Evolutionary conservation across 305 asterid genomes (phyloP).

Genomic region (Fraxinus baroniana): DNA sequence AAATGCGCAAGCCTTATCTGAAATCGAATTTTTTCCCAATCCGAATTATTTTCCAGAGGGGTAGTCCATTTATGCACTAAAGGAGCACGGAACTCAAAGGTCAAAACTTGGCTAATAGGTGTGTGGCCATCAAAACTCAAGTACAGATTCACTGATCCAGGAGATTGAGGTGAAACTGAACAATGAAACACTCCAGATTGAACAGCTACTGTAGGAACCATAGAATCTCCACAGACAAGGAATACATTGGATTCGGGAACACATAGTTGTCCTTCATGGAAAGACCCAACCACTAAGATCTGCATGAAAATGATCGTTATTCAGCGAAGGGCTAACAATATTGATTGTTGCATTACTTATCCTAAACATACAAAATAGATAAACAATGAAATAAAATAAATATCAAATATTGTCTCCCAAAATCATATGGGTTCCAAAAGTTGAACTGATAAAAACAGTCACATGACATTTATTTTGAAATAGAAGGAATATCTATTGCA

Average conservation of each 20-base stretch:
- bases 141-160: conserved; percentile 63
- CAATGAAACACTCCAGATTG: conserved; percentile 85
- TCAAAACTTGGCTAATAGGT: conserved; percentile 74
- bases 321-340: conserved; percentile 16
- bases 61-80: conserved; percentile 23
- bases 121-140: conserved; percentile 74
- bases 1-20: conserved; percentile 82
- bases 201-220: conserved; percentile 55
- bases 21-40: conserved; percentile 68
- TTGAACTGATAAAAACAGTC: neutral
- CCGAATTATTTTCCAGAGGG: conserved; percentile 42
- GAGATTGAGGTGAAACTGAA: conserved; percentile 62
- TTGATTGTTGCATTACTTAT: neutral
- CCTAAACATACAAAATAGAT: neutral
- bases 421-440: neutral
- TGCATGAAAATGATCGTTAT: conserved; percentile 40
- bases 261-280: conserved; percentile 50
- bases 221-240: conserved; percentile 69
- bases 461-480: neutral
- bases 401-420: neutral
- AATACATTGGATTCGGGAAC: conserved; percentile 44
- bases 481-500: neutral
- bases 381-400: neutral
- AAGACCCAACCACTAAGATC: conserved; percentile 76
- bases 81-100: conserved; percentile 77